A percentile compares a stretch with the other conserved stretches of the same genome.
phyloP scores from a whole-genome alignment of 306 rosid genomes.

The Vigna unguiculata region DNA sequence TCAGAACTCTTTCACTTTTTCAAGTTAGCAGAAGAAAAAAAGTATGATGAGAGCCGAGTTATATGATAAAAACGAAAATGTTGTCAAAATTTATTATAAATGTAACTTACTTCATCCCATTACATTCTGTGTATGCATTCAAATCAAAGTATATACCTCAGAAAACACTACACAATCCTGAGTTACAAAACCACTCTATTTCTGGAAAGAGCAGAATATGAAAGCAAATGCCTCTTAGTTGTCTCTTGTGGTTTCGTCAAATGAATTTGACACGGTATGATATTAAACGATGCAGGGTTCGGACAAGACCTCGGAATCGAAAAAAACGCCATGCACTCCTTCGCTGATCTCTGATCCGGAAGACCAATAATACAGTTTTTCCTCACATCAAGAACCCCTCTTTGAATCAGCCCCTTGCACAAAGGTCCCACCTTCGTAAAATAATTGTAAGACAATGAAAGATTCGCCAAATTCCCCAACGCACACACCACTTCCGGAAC shows the following conservation, averaged over 20 bases:
- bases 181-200: slow-evolving; percentile 36
- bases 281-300: slow-evolving; percentile 45
- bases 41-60: not conserved
- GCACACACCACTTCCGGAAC: slow-evolving; percentile 79
- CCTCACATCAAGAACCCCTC: slow-evolving; percentile 70
- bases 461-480: slow-evolving; percentile 58
- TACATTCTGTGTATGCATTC: slow-evolving; percentile 5
- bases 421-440: slow-evolving; percentile 66
- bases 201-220: slow-evolving; percentile 62
- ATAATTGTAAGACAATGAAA: slow-evolving; percentile 69
- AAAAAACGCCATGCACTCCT: slow-evolving; percentile 63
- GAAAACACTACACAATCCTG: not conserved
- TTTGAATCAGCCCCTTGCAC: slow-evolving; percentile 64
- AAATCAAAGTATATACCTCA: not conserved
- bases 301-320: slow-evolving; percentile 42
- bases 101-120: not conserved
- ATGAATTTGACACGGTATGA: slow-evolving; percentile 63
- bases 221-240: slow-evolving; percentile 53
- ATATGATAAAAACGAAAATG: not conserved
- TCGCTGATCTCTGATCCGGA: slow-evolving; percentile 61
- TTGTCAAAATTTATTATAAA: not conserved
- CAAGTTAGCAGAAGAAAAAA: not conserved
- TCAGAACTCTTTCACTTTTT: not conserved
- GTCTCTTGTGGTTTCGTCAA: not conserved
- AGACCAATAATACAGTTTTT: slow-evolving; percentile 73